A percentile compares a stretch with the other conserved stretches of the same genome.
Conservation (phyloP, 108 stramenopile genomes). For the Skeletonema costatum region DNA sequence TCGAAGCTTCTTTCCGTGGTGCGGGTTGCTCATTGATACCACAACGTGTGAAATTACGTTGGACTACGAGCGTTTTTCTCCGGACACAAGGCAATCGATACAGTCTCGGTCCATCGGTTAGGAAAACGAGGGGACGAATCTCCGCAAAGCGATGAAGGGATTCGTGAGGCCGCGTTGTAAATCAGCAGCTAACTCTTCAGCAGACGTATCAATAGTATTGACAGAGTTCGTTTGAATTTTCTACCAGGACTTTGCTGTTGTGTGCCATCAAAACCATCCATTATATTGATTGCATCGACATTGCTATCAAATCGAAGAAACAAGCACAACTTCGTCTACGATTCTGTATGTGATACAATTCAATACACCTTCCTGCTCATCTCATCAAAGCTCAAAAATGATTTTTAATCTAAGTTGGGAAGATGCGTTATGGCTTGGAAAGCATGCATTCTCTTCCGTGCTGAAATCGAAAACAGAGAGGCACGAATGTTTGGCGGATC, state of each 20-base stretch:
- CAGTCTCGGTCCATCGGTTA: constrained; percentile 54
- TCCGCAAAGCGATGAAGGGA: constrained; percentile 61
- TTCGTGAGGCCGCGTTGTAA: constrained; percentile 81
- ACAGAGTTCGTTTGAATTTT: constrained; percentile 64
- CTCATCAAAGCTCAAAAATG: constrained; percentile 25
- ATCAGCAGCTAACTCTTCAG: constrained; percentile 76
- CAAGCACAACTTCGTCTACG: constrained; percentile 23
- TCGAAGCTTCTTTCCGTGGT: constrained; percentile 74
- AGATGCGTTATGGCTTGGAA: constrained; percentile 42
- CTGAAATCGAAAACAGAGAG: neutral
- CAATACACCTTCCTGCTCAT: constrained; percentile 27
- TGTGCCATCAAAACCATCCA: constrained; percentile 67
- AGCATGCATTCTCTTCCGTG: constrained; percentile 27
- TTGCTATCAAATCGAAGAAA: neutral
- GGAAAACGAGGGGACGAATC: constrained; percentile 55
- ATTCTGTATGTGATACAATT: constrained; percentile 37
- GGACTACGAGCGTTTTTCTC: constrained; percentile 72
- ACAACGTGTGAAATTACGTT: constrained; percentile 73
- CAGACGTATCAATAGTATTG: constrained; percentile 51
- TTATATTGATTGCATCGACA: constrained; percentile 44
- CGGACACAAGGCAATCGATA: constrained; percentile 48
- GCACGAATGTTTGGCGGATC: neutral
- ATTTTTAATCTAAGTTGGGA: constrained; percentile 11
- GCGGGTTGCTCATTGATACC: constrained; percentile 86
- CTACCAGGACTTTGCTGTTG: constrained; percentile 69